phyloP scores from a whole-genome alignment of 1,284 basidiomycete genomes.

The Ceratorhiza oryzae-sativae region DNA sequence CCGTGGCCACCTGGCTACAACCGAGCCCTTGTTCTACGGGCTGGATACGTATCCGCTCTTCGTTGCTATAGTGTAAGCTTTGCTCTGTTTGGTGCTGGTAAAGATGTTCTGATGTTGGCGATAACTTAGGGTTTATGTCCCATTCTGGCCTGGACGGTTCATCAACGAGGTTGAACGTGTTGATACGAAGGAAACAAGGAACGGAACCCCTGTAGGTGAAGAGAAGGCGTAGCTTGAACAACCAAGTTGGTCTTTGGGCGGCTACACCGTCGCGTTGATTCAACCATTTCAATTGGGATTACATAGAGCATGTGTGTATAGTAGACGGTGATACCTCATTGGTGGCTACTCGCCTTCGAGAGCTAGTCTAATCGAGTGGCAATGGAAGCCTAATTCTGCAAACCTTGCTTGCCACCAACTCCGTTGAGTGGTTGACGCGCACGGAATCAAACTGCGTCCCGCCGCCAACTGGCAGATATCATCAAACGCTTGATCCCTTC shows the following conservation, averaged over 20 bases:
- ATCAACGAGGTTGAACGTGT: slow-evolving; percentile 49
- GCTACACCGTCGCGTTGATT: background rate
- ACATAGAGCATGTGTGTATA: slow-evolving; percentile 1
- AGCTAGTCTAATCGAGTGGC: no score
- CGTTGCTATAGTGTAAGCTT: slow-evolving; percentile 59
- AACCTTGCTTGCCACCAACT: no score
- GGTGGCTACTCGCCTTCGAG: background rate
- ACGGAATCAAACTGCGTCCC: background rate
- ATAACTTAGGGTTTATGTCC: slow-evolving; percentile 52
- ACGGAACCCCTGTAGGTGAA: slow-evolving; percentile 13
- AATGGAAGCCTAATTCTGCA: no score
- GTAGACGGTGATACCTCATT: slow-evolving; percentile 2
- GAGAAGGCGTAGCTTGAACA: background rate
- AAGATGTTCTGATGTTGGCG: slow-evolving; percentile 4
- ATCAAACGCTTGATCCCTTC: background rate
- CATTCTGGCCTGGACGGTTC: slow-evolving; percentile 68
- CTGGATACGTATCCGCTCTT: slow-evolving; percentile 72
- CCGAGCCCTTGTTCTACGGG: slow-evolving; percentile 68
- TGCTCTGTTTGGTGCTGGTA: slow-evolving; percentile 40
- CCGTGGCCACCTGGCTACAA: slow-evolving; percentile 64
- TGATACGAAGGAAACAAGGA: slow-evolving; percentile 11
- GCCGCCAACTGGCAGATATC: background rate
- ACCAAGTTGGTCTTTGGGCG: background rate
- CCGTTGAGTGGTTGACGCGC: background rate
- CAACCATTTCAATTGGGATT: background rate